phyloP scores from a whole-genome alignment of 805 yeast genomes.

The Starmerella gropengiesseri region DNA sequence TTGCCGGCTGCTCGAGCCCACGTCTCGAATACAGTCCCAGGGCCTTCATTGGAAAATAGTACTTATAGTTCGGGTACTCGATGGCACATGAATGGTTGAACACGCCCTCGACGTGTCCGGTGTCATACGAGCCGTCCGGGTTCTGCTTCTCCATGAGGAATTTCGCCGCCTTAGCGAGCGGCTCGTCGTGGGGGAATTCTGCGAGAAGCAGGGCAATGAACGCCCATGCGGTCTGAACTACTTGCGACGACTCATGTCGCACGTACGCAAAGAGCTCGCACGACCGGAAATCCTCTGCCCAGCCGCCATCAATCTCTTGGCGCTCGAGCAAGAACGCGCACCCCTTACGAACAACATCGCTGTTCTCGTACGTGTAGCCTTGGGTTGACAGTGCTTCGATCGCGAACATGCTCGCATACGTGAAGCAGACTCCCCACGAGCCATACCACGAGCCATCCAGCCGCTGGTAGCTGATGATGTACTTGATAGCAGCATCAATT shows the following conservation, averaged over 20 bases:
- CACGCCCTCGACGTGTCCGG: constrained; percentile 85
- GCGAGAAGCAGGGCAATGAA: constrained; percentile 71
- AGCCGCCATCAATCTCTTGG: constrained; percentile 85
- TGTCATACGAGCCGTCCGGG: constrained; percentile 71
- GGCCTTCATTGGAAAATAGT: constrained; percentile 84
- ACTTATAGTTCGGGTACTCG: constrained; percentile 90
- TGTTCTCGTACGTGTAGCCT: constrained; percentile 50
- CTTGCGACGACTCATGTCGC: constrained; percentile 48
- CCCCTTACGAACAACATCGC: constrained; percentile 54
- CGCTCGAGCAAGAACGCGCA: constrained; percentile 72
- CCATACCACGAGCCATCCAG: constrained; percentile 96
- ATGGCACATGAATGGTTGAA: constrained; percentile 91
- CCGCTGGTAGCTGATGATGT: constrained; percentile 57
- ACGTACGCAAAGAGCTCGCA: constrained; percentile 74
- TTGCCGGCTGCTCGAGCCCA: not conserved
- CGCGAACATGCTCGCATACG: constrained; percentile 97
- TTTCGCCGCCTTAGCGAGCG: constrained; percentile 51
- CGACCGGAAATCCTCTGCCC: constrained; percentile 92
- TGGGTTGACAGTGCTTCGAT: constrained; percentile 76
- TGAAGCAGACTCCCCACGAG: constrained; percentile 93
- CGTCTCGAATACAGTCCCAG: constrained; percentile 52
- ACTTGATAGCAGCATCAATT: constrained; percentile 60
- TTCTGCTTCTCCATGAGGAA: constrained; percentile 58
- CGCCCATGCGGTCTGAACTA: constrained; percentile 92
- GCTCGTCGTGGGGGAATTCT: constrained; percentile 57